Evolutionary conservation across 2,329 filamentous ascomycete genomes (phyloP).

Genomic region (Fusarium setosum): DNA sequence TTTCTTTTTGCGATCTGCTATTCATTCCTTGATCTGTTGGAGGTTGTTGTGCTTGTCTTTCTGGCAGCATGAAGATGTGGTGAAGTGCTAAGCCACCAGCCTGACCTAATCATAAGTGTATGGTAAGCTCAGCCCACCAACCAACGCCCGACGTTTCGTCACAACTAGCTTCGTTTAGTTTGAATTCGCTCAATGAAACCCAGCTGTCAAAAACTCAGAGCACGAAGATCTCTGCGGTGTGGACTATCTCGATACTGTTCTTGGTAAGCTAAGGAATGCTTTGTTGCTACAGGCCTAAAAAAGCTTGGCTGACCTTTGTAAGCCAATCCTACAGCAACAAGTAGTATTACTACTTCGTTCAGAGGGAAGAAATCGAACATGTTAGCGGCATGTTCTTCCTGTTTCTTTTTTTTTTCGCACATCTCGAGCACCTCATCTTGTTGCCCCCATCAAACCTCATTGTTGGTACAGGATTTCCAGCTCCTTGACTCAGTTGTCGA

Average conservation of each 20-base stretch:
- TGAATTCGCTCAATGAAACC: neutral
- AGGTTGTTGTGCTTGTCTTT: neutral
- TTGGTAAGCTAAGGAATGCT: slow-evolving; percentile 30
- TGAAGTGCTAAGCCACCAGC: too few relatives aligned
- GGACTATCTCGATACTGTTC: neutral
- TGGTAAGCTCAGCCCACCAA: too few relatives aligned
- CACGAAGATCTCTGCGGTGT: slow-evolving; percentile 8
- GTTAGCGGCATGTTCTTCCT: slow-evolving; percentile 8
- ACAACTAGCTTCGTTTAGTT: neutral
- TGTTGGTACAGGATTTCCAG: slow-evolving; percentile 12
- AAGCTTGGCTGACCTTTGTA: slow-evolving; percentile 28
- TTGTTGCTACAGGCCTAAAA: slow-evolving; percentile 18
- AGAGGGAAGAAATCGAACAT: neutral
- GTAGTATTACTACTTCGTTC: slow-evolving; percentile 6
- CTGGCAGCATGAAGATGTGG: too few relatives aligned
- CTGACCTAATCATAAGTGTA: too few relatives aligned
- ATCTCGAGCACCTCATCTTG: slow-evolving; percentile 1
- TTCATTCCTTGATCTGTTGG: neutral
- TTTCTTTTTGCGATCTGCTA: neutral
- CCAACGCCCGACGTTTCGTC: neutral
- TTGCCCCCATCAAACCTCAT: slow-evolving; percentile 2
- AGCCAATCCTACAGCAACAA: slow-evolving; percentile 21
- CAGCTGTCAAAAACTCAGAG: slow-evolving; percentile 1
- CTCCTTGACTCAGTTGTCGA: slow-evolving; percentile 11
- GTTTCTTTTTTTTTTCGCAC: slow-evolving; percentile 1